Evolutionary conservation across 306 rosid genomes (phyloP).

Genomic region (Sphenostylis stenocarpa): DNA sequence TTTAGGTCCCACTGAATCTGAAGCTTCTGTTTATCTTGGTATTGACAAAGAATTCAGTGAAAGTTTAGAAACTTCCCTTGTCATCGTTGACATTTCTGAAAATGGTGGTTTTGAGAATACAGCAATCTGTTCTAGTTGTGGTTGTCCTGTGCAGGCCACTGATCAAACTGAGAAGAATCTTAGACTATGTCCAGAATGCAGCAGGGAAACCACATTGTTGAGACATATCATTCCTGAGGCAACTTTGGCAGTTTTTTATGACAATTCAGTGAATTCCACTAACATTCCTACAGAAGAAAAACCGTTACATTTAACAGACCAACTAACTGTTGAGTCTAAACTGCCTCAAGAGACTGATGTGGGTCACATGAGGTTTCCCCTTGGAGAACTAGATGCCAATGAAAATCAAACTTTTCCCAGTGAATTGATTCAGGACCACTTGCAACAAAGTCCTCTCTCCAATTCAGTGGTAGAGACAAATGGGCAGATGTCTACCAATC

Average conservation of each 20-base stretch:
- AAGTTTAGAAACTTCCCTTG: conserved; percentile 46
- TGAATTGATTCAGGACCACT: conserved; percentile 39
- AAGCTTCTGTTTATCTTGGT: conserved; percentile 35
- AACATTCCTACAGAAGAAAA: conserved; percentile 39
- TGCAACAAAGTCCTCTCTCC: conserved; percentile 42
- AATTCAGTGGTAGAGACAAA: conserved; percentile 36
- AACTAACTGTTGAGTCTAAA: conserved; percentile 35
- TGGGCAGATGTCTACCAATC: conserved; percentile 36
- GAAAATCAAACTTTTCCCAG: conserved; percentile 39
- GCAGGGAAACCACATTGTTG: conserved; percentile 42
- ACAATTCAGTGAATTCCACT: conserved; percentile 28
- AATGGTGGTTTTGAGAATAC: conserved; percentile 37
- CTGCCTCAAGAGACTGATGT: conserved; percentile 37
- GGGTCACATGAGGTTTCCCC: conserved; percentile 40
- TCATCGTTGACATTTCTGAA: conserved; percentile 43
- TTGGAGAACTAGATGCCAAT: conserved; percentile 32
- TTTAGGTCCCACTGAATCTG: conserved; percentile 35
- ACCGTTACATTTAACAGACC: conserved; percentile 33
- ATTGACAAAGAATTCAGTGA: conserved; percentile 32
- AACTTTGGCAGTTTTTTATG: conserved; percentile 32
- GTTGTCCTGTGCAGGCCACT: conserved; percentile 41
- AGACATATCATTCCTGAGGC: conserved; percentile 37
- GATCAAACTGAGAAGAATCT: conserved; percentile 40
- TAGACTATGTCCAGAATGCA: conserved; percentile 64
- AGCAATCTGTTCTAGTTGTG: conserved; percentile 58